Conservation (phyloP, 2,329 filamentous ascomycete genomes). For the Exophiala oligosperma region DNA sequence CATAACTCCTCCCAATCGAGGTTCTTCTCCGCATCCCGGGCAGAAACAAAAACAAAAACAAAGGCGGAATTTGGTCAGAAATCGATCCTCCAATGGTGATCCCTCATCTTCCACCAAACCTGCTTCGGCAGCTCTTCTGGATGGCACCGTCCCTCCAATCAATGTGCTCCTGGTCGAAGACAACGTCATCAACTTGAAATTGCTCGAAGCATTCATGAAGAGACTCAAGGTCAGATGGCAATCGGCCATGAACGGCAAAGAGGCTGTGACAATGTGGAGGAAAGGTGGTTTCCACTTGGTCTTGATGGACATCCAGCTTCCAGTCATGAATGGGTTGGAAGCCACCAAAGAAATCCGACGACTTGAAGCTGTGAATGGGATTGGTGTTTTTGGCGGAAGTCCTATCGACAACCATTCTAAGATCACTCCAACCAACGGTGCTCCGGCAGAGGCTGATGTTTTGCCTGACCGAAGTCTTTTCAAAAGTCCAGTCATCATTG, state of each 20-base stretch:
- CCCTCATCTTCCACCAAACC: constrained; percentile 34
- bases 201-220: constrained; percentile 95
- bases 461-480: constrained; percentile 72
- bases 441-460: constrained; percentile 52
- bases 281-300: constrained; percentile 92
- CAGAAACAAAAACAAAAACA: constrained; percentile 49
- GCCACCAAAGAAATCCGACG: constrained; percentile 93
- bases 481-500: constrained; percentile 97
- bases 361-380: constrained; percentile 84
- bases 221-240: constrained; percentile 93
- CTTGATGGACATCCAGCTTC: constrained; percentile 97
- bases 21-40: constrained; percentile 49
- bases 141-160: constrained; percentile 86
- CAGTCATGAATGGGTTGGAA: constrained; percentile 92
- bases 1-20: constrained; percentile 50
- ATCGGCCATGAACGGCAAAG: constrained; percentile 92
- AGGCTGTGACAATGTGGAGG: constrained; percentile 92
- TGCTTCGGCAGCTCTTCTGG: constrained; percentile 64
- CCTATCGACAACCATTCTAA: constrained; percentile 19
- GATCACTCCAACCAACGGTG: constrained; percentile 10
- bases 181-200: constrained; percentile 94
- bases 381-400: constrained; percentile 70
- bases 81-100: constrained; percentile 30
- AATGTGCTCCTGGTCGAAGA: constrained; percentile 98
- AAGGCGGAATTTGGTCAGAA: constrained; percentile 43